phyloP scores from a whole-genome alignment of 2,329 filamentous ascomycete species.

The Cladobotryum protrusum region DNA sequence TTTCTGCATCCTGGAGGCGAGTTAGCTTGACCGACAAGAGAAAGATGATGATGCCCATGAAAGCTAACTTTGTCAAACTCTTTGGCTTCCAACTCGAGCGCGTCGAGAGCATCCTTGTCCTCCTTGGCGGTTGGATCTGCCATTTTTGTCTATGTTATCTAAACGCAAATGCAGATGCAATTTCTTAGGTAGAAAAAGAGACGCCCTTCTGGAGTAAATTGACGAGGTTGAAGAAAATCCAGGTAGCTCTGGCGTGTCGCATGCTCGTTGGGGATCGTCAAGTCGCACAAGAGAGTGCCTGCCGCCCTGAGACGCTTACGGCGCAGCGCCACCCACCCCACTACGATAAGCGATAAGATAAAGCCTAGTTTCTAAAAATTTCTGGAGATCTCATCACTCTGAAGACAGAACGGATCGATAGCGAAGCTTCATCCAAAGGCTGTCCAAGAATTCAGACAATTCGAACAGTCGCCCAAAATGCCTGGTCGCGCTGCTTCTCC shows the following conservation, averaged over 20 bases:
- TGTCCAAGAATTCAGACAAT: too few relatives aligned
- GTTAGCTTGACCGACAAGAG: slow-evolving; percentile 15
- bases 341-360: slow-evolving; percentile 33
- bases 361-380: slow-evolving; percentile 28
- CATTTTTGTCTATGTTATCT: slow-evolving; percentile 24
- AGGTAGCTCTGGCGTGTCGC: slow-evolving; percentile 7
- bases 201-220: background rate
- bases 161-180: background rate
- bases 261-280: slow-evolving; percentile 1
- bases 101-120: slow-evolving; percentile 71
- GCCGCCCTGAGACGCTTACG: slow-evolving; percentile 4
- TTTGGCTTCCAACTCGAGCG: slow-evolving; percentile 76
- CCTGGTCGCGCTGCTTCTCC: slow-evolving; percentile 67
- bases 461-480: slow-evolving; percentile 43
- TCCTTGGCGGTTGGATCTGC: slow-evolving; percentile 37
- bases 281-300: slow-evolving; percentile 8
- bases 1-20: slow-evolving; percentile 72
- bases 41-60: background rate
- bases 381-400: slow-evolving; percentile 3
- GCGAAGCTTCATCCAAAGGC: too few relatives aligned
- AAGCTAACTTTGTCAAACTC: slow-evolving; percentile 75
- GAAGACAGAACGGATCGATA: too few relatives aligned
- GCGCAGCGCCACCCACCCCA: slow-evolving; percentile 17
- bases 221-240: background rate
- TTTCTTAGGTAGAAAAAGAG: background rate